Evolutionary conservation across 2,329 filamentous ascomycete genomes (phyloP).

Genomic region (Camillea tinctor): DNA sequence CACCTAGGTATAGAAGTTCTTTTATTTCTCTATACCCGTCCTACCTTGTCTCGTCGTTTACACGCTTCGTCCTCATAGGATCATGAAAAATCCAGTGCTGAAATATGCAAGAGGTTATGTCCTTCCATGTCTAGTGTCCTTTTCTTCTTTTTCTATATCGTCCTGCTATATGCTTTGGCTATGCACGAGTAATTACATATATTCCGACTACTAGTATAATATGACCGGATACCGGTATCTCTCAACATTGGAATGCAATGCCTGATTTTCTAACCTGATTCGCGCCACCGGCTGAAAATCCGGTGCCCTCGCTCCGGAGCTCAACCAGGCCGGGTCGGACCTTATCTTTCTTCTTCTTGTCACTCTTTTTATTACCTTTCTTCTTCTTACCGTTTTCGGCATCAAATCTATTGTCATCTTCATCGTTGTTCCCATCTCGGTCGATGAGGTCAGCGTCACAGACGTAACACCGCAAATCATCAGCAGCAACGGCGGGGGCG

Average conservation of each 20-base stretch:
- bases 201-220: not conserved
- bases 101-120: no score
- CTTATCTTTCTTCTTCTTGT: constrained; percentile 45
- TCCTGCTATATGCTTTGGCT: not conserved
- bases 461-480: constrained; percentile 72
- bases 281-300: constrained; percentile 83
- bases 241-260: constrained; percentile 78
- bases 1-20: no score
- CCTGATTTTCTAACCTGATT: constrained; percentile 76
- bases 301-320: constrained; percentile 83
- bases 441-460: constrained; percentile 76
- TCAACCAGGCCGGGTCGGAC: constrained; percentile 73
- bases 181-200: not conserved
- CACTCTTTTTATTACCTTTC: constrained; percentile 40
- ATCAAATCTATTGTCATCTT: constrained; percentile 37
- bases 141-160: no score
- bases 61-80: no score
- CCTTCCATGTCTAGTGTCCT: no score
- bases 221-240: not conserved
- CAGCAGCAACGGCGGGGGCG: constrained; percentile 29
- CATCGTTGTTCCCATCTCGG: constrained; percentile 37
- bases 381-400: constrained; percentile 24
- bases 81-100: no score
- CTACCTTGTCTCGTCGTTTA: no score
- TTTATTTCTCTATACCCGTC: no score